Evolutionary conservation across 768 basidiomycete genomes (phyloP).

Genomic region (Epithele typhae): DNA sequence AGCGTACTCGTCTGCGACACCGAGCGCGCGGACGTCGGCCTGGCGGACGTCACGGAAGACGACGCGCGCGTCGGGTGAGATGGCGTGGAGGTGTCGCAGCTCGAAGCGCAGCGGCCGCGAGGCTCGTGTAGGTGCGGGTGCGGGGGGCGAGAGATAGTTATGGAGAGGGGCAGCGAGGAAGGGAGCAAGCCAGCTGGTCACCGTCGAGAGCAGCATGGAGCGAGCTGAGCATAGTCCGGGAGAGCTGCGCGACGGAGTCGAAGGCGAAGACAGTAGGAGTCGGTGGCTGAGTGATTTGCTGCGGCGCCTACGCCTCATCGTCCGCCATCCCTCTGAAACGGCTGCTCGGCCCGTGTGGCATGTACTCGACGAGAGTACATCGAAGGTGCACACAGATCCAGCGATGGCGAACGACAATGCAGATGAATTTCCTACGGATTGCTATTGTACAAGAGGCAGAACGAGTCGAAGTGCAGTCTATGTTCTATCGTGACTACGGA

Average conservation of each 20-base stretch:
- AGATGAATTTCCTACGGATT: no score
- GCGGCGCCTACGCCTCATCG: no score
- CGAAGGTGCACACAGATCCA: no score
- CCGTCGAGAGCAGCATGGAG: conserved; percentile 19
- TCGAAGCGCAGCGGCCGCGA: conserved; percentile 55
- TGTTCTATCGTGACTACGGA: no score
- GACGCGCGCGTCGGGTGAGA: conserved; percentile 51
- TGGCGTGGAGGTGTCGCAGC: conserved; percentile 62
- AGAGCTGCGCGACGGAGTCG: background rate
- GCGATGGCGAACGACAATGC: no score
- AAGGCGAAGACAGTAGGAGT: no score
- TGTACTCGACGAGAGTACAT: no score
- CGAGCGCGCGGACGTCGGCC: conserved; percentile 1
- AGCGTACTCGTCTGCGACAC: conserved; percentile 26
- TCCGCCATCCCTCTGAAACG: no score
- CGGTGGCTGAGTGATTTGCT: no score
- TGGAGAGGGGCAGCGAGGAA: conserved; percentile 5
- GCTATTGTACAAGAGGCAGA: no score
- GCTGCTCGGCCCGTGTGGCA: no score
- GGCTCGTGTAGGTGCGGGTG: background rate
- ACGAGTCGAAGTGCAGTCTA: no score
- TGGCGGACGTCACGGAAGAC: conserved; percentile 52
- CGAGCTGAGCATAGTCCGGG: conserved; percentile 5
- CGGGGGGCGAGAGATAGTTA: background rate
- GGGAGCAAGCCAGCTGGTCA: conserved; percentile 12